A percentile compares a stretch with the other conserved stretches of the same genome.
These are phyloP conservation scores for Plasmodium gaboni DNA, from an alignment of 169 alveolate species.

Conservation along the genomic window DNA sequence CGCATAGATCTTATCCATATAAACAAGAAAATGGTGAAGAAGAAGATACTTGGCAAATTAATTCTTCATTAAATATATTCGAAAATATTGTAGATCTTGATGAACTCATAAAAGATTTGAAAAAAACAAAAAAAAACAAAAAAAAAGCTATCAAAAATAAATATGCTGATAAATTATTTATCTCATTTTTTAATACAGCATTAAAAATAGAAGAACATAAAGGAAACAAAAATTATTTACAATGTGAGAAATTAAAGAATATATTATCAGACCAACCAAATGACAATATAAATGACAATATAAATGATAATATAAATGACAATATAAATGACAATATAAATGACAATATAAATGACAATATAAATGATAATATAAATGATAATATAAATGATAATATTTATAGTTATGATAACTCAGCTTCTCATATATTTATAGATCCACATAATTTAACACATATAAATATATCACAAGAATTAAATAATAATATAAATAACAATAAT, in stretches of 20 bases:
- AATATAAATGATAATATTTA: neutral
- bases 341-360: neutral
- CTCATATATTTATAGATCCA: constrained; percentile 42
- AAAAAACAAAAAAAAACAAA: constrained; percentile 28
- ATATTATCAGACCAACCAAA: too few relatives aligned
- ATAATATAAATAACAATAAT: neutral
- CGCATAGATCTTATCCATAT: neutral
- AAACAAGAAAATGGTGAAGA: constrained; percentile 3
- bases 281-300: neutral
- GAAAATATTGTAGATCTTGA: constrained; percentile 29
- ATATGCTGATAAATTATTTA: constrained; percentile 30
- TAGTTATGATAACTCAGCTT: neutral
- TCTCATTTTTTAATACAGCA: constrained; percentile 10
- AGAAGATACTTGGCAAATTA: neutral
- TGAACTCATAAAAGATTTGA: constrained; percentile 57
- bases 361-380: neutral
- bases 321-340: neutral
- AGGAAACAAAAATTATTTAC: neutral
- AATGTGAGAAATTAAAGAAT: too few relatives aligned
- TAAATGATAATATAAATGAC: neutral
- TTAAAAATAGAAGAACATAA: neutral
- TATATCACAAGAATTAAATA: constrained; percentile 12
- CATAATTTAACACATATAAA: constrained; percentile 30
- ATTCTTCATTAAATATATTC: constrained; percentile 7
- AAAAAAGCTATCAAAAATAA: constrained; percentile 23